Percentiles rank a stretch among this genome's conserved stretches.
Conservation (phyloP, 2,329 filamentous ascomycete genomes). For the Allantophomopsis cytisporea region DNA sequence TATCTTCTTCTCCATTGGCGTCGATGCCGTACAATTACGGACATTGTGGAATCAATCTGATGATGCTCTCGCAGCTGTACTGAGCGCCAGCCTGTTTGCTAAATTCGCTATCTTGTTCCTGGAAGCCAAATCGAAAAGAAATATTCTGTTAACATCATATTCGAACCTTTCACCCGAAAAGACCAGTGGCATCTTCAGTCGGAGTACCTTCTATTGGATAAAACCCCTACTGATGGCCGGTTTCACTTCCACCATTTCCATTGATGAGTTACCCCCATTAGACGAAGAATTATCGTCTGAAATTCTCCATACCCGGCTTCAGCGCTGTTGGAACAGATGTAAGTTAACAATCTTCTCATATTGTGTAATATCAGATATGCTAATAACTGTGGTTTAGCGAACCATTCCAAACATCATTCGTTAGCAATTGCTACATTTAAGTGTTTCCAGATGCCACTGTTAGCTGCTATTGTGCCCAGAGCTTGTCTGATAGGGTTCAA, state of each 20-base stretch:
- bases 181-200: slow-evolving; percentile 2
- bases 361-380: too few relatives aligned
- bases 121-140: slow-evolving; percentile 1
- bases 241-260: not conserved
- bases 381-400: too few relatives aligned
- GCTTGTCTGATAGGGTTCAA: slow-evolving; percentile 6
- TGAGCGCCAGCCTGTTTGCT: not conserved
- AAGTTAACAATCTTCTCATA: too few relatives aligned
- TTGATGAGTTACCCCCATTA: slow-evolving; percentile 1
- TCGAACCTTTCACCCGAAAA: not conserved
- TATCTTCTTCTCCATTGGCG: slow-evolving; percentile 1
- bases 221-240: slow-evolving; percentile 1
- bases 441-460: slow-evolving; percentile 6
- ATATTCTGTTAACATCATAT: not conserved
- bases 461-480: not conserved
- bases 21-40: slow-evolving; percentile 2
- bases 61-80: not conserved
- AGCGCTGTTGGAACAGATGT: too few relatives aligned
- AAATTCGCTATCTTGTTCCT: slow-evolving; percentile 2
- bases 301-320: slow-evolving; percentile 13
- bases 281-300: slow-evolving; percentile 9
- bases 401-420: too few relatives aligned
- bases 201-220: slow-evolving; percentile 2
- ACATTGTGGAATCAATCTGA: not conserved
- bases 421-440: too few relatives aligned